Base-by-base conservation (phyloP, 768 basidiomycete species). In the Boletus rubescentipes region DNA sequence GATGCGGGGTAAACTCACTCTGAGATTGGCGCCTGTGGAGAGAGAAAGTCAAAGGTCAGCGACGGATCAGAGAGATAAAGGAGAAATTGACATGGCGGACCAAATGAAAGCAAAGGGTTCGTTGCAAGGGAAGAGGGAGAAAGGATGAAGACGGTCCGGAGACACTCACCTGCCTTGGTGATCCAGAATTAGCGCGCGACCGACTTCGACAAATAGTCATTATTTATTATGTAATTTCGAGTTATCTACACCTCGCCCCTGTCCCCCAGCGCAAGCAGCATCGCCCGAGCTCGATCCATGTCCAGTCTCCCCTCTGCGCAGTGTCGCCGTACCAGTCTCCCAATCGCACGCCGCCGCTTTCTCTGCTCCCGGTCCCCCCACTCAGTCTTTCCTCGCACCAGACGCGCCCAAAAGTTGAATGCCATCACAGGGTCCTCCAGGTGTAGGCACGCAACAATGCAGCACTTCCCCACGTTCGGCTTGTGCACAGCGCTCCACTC, bases 1-100 rank as follows among this genome's bases (percentile, higher is more conserved):
- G 54, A 62, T 55, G 59, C 40, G 60, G 59, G 55, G 47, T 39
- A 45, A 31, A 67, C 86, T 55, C 63, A 89, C 89, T 91, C 72
- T 91, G 90, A 50, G 88, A 89, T 76, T 91, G 90, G 63, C 89
- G 84, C 84, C 89, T 91, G 64, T 55, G 58, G 54, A 46, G 62
- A 61, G 64, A 50, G 57, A 63, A 61, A 64, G 64, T n/a, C n/a
- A 18, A 26, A 64, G 55, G 60, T 67, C 65, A 72, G 71, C 59
- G 65, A 70, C 58, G 52, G 72, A 76, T 65, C 54, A 36, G 37
- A 49, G 46, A 47, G 51, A 55, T 8, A 23, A 66, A 61, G 55
- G 61, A 55, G 62, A 67, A 2, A 74, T 49, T 69, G 65, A 76
- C 75, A 81, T 79, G 65, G 58, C 59, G 57, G 12, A 57, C 54